These are phyloP conservation scores for Amylocystis lapponica DNA, from an alignment of 768 basidiomycete species.

Conservation along the genomic window DNA sequence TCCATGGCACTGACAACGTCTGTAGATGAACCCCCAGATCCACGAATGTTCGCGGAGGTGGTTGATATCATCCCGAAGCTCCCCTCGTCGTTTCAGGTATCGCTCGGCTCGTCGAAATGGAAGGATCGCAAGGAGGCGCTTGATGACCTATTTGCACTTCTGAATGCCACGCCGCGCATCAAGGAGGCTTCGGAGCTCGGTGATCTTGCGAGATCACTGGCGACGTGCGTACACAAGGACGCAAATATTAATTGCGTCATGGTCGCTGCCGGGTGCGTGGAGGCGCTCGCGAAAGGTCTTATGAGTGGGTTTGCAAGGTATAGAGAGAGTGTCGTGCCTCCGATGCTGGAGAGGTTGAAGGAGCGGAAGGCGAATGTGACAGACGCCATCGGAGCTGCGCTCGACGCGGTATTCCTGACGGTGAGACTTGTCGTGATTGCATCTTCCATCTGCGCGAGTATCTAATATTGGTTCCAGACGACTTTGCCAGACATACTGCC, in stretches of 20 bases:
- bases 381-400: slow-evolving; percentile 78
- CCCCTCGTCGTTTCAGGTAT: slow-evolving; percentile 65
- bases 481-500: slow-evolving; percentile 76
- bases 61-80: slow-evolving; percentile 74
- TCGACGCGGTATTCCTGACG: slow-evolving; percentile 84
- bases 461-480: slow-evolving; percentile 42
- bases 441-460: slow-evolving; percentile 2
- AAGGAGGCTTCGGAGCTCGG: slow-evolving; percentile 74
- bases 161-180: slow-evolving; percentile 69
- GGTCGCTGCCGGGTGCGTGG: slow-evolving; percentile 77
- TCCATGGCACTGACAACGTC: slow-evolving; percentile 5
- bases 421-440: slow-evolving; percentile 42
- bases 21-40: slow-evolving; percentile 59
- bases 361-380: slow-evolving; percentile 90
- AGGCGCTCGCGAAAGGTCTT: slow-evolving; percentile 80
- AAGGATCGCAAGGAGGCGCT: slow-evolving; percentile 93
- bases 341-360: slow-evolving; percentile 85
- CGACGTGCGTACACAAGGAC: slow-evolving; percentile 77
- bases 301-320: slow-evolving; percentile 69
- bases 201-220: slow-evolving; percentile 72
- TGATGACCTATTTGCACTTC: slow-evolving; percentile 69
- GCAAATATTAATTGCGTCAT: slow-evolving; percentile 96
- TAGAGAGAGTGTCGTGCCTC: slow-evolving; percentile 64
- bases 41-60: slow-evolving; percentile 72
- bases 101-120: slow-evolving; percentile 91